Evolutionary conservation across 371 early-diverging fungal genomes (phyloP).

Genomic region (Edhazardia aedis): DNA sequence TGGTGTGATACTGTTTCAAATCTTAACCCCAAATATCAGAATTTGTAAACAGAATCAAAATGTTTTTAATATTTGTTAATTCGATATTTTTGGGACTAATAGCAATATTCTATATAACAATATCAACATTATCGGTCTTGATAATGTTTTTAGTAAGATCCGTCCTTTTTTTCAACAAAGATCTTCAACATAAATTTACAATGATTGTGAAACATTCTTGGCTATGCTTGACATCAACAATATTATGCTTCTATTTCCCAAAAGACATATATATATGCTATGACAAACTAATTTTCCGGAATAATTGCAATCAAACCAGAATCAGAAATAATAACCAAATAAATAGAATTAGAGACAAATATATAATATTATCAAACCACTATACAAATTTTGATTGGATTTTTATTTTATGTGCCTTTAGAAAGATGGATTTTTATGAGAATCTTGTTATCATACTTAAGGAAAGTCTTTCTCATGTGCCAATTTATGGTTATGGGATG

Average conservation of each 20-base stretch:
- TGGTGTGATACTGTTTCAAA: too few relatives aligned
- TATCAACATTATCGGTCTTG: too few relatives aligned
- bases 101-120: too few relatives aligned
- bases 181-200: not conserved
- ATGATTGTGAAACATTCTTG: not conserved
- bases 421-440: slow-evolving; percentile 16
- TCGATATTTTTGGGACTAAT: too few relatives aligned
- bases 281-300: slow-evolving; percentile 17
- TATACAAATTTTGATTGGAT: slow-evolving; percentile 40
- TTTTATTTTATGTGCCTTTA: slow-evolving; percentile 12
- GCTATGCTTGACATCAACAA: slow-evolving; percentile 14
- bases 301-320: too few relatives aligned
- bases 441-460: slow-evolving; percentile 26
- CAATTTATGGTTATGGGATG: slow-evolving; percentile 37
- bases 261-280: slow-evolving; percentile 20
- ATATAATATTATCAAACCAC: slow-evolving; percentile 38
- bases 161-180: not conserved
- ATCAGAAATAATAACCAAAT: too few relatives aligned
- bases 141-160: not conserved
- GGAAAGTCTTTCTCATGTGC: slow-evolving; percentile 20
- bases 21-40: too few relatives aligned
- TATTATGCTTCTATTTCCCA: slow-evolving; percentile 16
- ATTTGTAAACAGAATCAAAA: too few relatives aligned
- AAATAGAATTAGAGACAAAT: slow-evolving; percentile 7
- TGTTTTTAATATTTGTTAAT: too few relatives aligned